A percentile compares a stretch with the other conserved stretches of the same genome.
Conservation (phyloP, 2,329 filamentous ascomycete genomes). For the Bipolaris zeicola region DNA sequence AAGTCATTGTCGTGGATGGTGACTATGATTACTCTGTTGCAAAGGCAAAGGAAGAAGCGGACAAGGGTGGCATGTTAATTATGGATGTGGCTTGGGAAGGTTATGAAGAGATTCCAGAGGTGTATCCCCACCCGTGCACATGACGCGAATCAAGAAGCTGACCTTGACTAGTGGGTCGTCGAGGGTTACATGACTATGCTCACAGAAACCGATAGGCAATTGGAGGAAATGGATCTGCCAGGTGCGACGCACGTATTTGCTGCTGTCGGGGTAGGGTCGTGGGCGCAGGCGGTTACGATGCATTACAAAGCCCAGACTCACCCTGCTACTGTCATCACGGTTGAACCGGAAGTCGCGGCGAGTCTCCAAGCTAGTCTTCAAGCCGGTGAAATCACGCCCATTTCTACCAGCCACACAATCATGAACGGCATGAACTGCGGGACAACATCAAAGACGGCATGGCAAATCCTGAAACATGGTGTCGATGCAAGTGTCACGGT, state of each 20-base stretch:
- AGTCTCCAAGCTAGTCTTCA: conserved; percentile 61
- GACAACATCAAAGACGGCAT: conserved; percentile 69
- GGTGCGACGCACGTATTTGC: conserved; percentile 61
- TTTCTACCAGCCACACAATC: conserved; percentile 66
- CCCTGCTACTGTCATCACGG: conserved; percentile 61
- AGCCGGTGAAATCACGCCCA: conserved; percentile 54
- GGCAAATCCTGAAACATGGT: conserved; percentile 62
- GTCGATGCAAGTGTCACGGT: conserved; percentile 67
- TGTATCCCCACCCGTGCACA: conserved; percentile 29
- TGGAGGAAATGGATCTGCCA: conserved; percentile 48
- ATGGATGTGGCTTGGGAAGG: conserved; percentile 72
- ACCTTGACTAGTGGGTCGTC: conserved; percentile 66
- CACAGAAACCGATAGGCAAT: conserved; percentile 68
- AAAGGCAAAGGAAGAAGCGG: conserved; percentile 54
- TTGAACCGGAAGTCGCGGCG: conserved; percentile 71
- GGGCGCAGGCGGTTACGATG: conserved; percentile 70
- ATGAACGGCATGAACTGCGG: conserved; percentile 79
- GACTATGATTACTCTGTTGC: conserved; percentile 69
- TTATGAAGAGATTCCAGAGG: conserved; percentile 68
- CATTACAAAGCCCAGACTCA: conserved; percentile 62
- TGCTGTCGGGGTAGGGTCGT: conserved; percentile 74
- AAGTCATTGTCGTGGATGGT: conserved; percentile 60
- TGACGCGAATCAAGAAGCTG: conserved; percentile 6
- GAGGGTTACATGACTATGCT: conserved; percentile 79
- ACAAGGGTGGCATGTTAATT: conserved; percentile 60